phyloP scores from a whole-genome alignment of 331 rosid species.

The Erythrophleum ivorense region DNA sequence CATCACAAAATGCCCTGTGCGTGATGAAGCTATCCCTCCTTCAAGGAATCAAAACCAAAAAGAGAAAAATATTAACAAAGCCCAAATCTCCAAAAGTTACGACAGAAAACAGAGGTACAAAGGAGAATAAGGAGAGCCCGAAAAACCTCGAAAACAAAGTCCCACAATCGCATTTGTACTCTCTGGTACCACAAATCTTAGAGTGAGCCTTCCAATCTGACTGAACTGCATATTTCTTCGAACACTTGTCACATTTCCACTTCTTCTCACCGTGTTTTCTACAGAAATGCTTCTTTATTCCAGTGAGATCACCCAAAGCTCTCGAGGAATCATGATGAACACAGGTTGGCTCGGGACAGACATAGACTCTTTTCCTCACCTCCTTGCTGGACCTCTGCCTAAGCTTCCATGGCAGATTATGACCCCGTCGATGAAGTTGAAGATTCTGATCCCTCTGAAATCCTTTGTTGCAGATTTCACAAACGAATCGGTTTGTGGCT shows the following conservation, averaged over 20 bases:
- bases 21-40: slow-evolving; percentile 99
- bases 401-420: slow-evolving; percentile 94
- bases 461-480: slow-evolving; percentile 94
- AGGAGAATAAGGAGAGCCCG: not conserved
- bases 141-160: slow-evolving; percentile 79
- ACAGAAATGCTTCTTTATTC: slow-evolving; percentile 92
- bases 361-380: slow-evolving; percentile 85
- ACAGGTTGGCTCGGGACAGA: slow-evolving; percentile 85
- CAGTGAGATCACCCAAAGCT: slow-evolving; percentile 92
- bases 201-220: slow-evolving; percentile 98
- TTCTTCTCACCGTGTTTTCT: slow-evolving; percentile 96
- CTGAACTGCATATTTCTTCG: slow-evolving; percentile 92
- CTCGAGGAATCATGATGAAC: slow-evolving; percentile 90
- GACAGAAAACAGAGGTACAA: not conserved
- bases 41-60: slow-evolving; percentile 36
- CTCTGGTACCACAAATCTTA: slow-evolving; percentile 88
- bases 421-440: slow-evolving; percentile 92
- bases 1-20: slow-evolving; percentile 98
- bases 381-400: slow-evolving; percentile 85
- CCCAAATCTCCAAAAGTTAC: slow-evolving; percentile 28
- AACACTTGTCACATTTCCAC: slow-evolving; percentile 96
- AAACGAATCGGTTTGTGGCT: slow-evolving; percentile 87
- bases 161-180: slow-evolving; percentile 95
- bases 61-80: slow-evolving; percentile 43
- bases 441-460: slow-evolving; percentile 96